Evolutionary conservation across 805 yeast genomes (phyloP).

Genomic region (Metschnikowia bowlesiae): DNA sequence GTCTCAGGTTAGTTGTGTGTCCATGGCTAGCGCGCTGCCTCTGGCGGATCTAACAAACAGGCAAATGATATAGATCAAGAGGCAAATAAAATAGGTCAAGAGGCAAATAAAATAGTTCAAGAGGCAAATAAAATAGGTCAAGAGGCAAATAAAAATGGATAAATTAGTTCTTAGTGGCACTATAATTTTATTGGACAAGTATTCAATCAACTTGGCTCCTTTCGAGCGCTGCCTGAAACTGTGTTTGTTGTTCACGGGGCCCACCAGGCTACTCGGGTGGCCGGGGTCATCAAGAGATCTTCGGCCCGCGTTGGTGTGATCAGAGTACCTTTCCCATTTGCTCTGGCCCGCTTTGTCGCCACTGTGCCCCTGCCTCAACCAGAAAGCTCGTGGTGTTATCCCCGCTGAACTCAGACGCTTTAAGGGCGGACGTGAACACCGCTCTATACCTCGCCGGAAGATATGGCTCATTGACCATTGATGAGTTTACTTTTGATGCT

Average conservation of each 20-base stretch:
- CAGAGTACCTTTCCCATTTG: slow-evolving; percentile 80
- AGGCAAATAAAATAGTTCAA: no score
- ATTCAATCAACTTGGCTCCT: slow-evolving; percentile 43
- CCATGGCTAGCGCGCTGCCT: no score
- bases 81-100: no score
- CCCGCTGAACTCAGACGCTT: slow-evolving; percentile 43
- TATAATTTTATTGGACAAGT: no score
- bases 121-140: no score
- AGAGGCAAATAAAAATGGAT: no score
- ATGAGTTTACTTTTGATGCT: slow-evolving; percentile 50
- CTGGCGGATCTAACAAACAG: no score
- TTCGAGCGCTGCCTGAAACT: slow-evolving; percentile 63
- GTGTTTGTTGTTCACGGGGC: slow-evolving; percentile 85
- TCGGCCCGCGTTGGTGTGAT: slow-evolving; percentile 53
- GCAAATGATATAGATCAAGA: no score
- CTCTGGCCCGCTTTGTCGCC: slow-evolving; percentile 53
- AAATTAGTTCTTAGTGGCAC: no score
- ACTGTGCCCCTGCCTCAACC: slow-evolving; percentile 63
- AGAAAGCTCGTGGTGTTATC: slow-evolving; percentile 64
- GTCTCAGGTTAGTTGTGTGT: no score
- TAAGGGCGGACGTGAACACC: slow-evolving; percentile 71
- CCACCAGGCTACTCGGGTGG: slow-evolving; percentile 53
- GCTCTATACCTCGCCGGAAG: slow-evolving; percentile 54
- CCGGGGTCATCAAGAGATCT: slow-evolving; percentile 37
- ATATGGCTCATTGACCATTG: slow-evolving; percentile 35